Evolutionary conservation across 305 asterid genomes (phyloP).

Genomic region (Fraxinus albicans): DNA sequence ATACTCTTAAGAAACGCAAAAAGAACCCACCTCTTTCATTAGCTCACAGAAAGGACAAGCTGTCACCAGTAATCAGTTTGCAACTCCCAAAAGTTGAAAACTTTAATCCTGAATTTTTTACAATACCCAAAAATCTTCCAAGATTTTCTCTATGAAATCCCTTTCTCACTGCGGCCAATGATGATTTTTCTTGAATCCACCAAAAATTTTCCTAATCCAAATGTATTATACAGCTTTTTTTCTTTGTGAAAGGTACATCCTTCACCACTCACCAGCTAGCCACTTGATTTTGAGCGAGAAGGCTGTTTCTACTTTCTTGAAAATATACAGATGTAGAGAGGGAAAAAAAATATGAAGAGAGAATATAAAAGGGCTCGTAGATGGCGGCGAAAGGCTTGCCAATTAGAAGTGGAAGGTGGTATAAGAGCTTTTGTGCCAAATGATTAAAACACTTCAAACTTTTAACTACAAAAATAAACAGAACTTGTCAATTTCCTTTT

Average conservation of each 20-base stretch:
- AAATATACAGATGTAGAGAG: background rate
- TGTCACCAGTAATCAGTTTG: slow-evolving; percentile 20
- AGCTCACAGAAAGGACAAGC: slow-evolving; percentile 20
- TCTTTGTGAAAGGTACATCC: slow-evolving; percentile 26
- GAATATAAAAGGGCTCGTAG: slow-evolving; percentile 22
- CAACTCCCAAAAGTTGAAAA: slow-evolving; percentile 24
- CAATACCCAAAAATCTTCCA: slow-evolving; percentile 31
- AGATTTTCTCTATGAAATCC: slow-evolving; percentile 21
- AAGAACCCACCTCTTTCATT: slow-evolving; percentile 38
- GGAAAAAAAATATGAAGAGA: background rate
- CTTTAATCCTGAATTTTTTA: slow-evolving; percentile 20
- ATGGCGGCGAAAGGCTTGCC: slow-evolving; percentile 46
- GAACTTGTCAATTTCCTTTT: background rate
- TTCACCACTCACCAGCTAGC: slow-evolving; percentile 34
- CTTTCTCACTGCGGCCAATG: slow-evolving; percentile 18
- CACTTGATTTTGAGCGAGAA: slow-evolving; percentile 29
- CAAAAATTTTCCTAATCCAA: slow-evolving; percentile 47
- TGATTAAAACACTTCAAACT: background rate
- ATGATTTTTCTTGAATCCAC: slow-evolving; percentile 42
- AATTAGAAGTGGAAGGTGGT: slow-evolving; percentile 24
- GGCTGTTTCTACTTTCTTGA: background rate
- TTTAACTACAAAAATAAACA: background rate
- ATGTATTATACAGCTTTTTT: slow-evolving; percentile 38
- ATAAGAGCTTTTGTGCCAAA: background rate
- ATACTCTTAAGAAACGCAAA: slow-evolving; percentile 31